phyloP scores from a whole-genome alignment of 2,329 filamentous ascomycete genomes.

The Metarhizium sp. region DNA sequence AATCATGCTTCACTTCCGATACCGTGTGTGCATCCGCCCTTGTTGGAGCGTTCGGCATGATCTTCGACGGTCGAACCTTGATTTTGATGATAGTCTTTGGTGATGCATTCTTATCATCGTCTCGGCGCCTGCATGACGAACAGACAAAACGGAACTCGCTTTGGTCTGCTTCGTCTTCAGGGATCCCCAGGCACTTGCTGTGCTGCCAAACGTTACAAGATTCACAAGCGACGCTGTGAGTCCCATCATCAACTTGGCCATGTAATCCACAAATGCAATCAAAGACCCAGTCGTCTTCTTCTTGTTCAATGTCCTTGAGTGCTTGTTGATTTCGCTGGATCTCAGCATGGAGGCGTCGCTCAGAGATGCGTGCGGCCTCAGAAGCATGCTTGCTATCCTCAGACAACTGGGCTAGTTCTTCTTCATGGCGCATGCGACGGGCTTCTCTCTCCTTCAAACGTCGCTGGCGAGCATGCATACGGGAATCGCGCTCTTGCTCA shows the following conservation, averaged over 20 bases:
- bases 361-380: slow-evolving; percentile 57
- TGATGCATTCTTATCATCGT: slow-evolving; percentile 55
- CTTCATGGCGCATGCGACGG: slow-evolving; percentile 73
- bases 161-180: slow-evolving; percentile 67
- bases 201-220: slow-evolving; percentile 95
- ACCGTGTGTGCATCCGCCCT: neutral
- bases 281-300: slow-evolving; percentile 87
- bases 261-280: slow-evolving; percentile 89
- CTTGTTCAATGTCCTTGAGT: slow-evolving; percentile 58
- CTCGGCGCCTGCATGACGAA: slow-evolving; percentile 61
- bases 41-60: neutral
- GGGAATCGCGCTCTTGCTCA: slow-evolving; percentile 66
- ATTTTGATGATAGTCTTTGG: slow-evolving; percentile 41
- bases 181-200: slow-evolving; percentile 79
- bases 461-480: slow-evolving; percentile 76
- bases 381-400: slow-evolving; percentile 59
- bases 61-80: slow-evolving; percentile 26
- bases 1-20: neutral
- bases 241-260: slow-evolving; percentile 88
- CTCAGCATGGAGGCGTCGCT: slow-evolving; percentile 71
- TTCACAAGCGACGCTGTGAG: slow-evolving; percentile 90
- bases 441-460: slow-evolving; percentile 78
- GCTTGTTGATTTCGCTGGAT: slow-evolving; percentile 73
- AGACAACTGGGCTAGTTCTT: slow-evolving; percentile 70
- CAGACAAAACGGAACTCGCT: slow-evolving; percentile 87